phyloP scores from a whole-genome alignment of 768 basidiomycete species.

The Tricholoma sp. region DNA sequence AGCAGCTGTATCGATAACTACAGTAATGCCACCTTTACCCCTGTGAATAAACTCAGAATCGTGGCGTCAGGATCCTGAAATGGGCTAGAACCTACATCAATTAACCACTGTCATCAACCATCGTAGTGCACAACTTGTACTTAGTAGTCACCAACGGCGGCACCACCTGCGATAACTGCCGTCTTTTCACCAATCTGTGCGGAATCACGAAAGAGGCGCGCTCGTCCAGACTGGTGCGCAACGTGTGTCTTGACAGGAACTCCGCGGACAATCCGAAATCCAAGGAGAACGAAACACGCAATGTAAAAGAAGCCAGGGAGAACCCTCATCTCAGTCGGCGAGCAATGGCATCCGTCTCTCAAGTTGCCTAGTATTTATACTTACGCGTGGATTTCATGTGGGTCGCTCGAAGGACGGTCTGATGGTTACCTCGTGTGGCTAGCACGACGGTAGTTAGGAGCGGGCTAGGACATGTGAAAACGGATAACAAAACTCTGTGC shows the following conservation, averaged over 20 bases:
- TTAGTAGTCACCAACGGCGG: too few relatives aligned
- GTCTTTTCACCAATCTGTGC: too few relatives aligned
- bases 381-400: not conserved
- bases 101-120: too few relatives aligned
- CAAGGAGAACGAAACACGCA: conserved; percentile 14
- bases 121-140: too few relatives aligned
- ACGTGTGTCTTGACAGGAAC: conserved; percentile 5
- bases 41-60: too few relatives aligned
- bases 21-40: too few relatives aligned
- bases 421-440: not conserved
- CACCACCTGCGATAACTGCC: too few relatives aligned
- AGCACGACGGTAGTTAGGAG: not conserved
- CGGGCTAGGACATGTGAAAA: conserved; percentile 3
- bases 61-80: too few relatives aligned
- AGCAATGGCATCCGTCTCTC: not conserved
- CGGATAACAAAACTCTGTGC: too few relatives aligned
- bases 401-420: not conserved
- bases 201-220: conserved; percentile 17
- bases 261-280: conserved; percentile 7
- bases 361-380: conserved; percentile 1
- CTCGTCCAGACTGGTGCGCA: conserved; percentile 15
- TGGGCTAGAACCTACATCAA: too few relatives aligned
- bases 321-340: conserved; percentile 7
- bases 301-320: conserved; percentile 13
- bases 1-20: too few relatives aligned